Percentiles rank a stretch among this genome's conserved stretches.
These are phyloP conservation scores for Lunasporangiospora selenospora DNA, from an alignment of 192 early-diverging fungal genomes.

Conservation along the genomic window DNA sequence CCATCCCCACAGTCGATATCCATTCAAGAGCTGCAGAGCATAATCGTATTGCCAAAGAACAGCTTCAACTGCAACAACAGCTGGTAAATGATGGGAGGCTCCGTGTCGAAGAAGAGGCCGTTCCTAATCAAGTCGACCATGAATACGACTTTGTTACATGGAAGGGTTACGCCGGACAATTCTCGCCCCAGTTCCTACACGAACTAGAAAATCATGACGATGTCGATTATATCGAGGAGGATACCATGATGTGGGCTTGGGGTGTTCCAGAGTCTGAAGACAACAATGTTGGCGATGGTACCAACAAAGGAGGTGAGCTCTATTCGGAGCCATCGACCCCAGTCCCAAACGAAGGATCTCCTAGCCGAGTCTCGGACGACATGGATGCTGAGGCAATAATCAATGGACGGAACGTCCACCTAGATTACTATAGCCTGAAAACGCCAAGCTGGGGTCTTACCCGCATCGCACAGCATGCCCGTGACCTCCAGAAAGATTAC, in stretches of 20 bases:
- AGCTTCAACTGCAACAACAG: not conserved
- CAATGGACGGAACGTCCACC: slow-evolving; percentile 73
- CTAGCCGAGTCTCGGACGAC: no score
- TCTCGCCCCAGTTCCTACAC: slow-evolving; percentile 62
- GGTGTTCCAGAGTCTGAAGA: no score
- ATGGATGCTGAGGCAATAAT: slow-evolving; percentile 73
- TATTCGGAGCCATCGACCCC: no score
- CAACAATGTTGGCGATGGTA: no score
- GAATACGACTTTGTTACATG: slow-evolving; percentile 62
- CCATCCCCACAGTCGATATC: slow-evolving; percentile 12
- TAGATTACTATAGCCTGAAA: slow-evolving; percentile 65
- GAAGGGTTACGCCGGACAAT: slow-evolving; percentile 71
- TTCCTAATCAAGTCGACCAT: slow-evolving; percentile 56
- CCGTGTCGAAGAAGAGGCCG: slow-evolving; percentile 3
- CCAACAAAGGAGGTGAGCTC: no score
- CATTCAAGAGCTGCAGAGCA: slow-evolving; percentile 20
- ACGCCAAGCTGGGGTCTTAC: slow-evolving; percentile 73
- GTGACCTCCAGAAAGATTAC: slow-evolving; percentile 54
- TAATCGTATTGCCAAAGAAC: slow-evolving; percentile 11
- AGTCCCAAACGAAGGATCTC: no score
- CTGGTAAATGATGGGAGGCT: no score
- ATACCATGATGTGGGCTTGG: slow-evolving; percentile 50
- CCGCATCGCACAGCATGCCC: slow-evolving; percentile 45
- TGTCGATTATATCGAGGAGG: slow-evolving; percentile 52
- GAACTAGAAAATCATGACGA: slow-evolving; percentile 59